Conservation (phyloP, 169 alveolate genomes). For the Plasmodium adleri region DNA sequence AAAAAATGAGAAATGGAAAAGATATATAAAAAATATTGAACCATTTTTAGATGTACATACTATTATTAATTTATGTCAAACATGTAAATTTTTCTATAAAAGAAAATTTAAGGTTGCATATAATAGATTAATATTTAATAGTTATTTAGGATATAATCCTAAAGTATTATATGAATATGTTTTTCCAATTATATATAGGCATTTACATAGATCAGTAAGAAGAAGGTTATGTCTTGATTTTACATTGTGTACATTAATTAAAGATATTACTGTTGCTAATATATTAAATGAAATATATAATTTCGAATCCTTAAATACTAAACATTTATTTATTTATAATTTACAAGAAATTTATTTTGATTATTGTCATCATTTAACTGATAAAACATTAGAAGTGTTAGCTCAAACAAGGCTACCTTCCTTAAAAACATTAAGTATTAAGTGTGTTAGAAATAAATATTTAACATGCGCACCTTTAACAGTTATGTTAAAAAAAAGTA, state of each 20-base stretch:
- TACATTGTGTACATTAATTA: conserved; percentile 85
- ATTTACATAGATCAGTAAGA: conserved; percentile 76
- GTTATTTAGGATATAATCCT: conserved; percentile 84
- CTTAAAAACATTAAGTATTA: conserved; percentile 86
- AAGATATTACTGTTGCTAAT: conserved; percentile 87
- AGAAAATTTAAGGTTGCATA: conserved; percentile 79
- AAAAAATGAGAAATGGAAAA: conserved; percentile 81
- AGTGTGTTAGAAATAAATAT: conserved; percentile 88
- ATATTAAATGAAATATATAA: conserved; percentile 83
- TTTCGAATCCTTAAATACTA: conserved; percentile 75
- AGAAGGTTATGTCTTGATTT: conserved; percentile 84
- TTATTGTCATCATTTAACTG: conserved; percentile 89
- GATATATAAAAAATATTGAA: conserved; percentile 78
- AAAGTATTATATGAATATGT: conserved; percentile 76
- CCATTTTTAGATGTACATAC: conserved; percentile 85
- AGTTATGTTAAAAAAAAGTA: conserved; percentile 78
- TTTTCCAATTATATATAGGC: conserved; percentile 79
- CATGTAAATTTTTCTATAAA: conserved; percentile 80
- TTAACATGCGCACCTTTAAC: conserved; percentile 87
- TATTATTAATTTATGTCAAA: conserved; percentile 82
- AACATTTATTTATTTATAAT: conserved; percentile 81
- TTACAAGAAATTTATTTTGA: conserved; percentile 86
- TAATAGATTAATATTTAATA: conserved; percentile 81
- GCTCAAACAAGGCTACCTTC: conserved; percentile 88
- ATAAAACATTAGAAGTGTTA: conserved; percentile 89